phyloP scores from a whole-genome alignment of 2,329 filamentous ascomycete species.

The Teratosphaeria viscida region DNA sequence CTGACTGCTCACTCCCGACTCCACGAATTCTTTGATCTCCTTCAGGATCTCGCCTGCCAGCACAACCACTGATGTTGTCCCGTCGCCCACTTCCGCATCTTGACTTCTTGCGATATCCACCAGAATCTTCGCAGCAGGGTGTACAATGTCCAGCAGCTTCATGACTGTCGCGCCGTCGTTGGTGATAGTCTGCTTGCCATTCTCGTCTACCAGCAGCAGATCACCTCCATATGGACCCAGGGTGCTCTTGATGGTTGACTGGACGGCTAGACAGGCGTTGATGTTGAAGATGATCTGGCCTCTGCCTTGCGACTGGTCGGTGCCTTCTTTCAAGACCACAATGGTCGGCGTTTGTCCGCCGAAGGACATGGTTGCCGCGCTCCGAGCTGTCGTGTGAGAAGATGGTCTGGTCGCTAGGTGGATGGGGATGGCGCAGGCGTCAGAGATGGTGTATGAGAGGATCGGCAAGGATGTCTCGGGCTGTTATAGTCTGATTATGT shows the following conservation, averaged over 20 bases:
- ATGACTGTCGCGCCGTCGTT: constrained; percentile 99
- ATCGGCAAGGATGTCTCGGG: not conserved
- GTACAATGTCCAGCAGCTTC: constrained; percentile 99
- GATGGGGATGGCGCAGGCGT: not conserved
- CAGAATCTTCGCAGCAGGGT: constrained; percentile 92
- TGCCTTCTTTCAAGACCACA: constrained; percentile 96
- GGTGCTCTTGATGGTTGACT: constrained; percentile 90
- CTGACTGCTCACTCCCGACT: constrained; percentile 94
- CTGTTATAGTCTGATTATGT: not conserved
- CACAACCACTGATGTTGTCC: constrained; percentile 94
- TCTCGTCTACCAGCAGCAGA: constrained; percentile 87
- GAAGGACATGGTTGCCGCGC: constrained; percentile 64
- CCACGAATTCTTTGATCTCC: constrained; percentile 90
- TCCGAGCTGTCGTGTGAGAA: not conserved
- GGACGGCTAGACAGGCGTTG: constrained; percentile 92
- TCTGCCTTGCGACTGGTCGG: constrained; percentile 93
- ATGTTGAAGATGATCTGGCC: constrained; percentile 97
- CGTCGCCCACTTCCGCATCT: constrained; percentile 97
- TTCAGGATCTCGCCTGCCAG: constrained; percentile 96
- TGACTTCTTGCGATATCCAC: constrained; percentile 97
- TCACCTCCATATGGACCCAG: constrained; percentile 95
- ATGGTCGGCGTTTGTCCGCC: constrained; percentile 96
- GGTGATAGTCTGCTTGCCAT: constrained; percentile 93
- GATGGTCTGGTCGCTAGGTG: too few relatives aligned
- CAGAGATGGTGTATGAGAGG: not conserved